A percentile compares a stretch with the other conserved stretches of the same genome.
Conservation (phyloP, 768 basidiomycete genomes). For the Kwoniella pini region DNA sequence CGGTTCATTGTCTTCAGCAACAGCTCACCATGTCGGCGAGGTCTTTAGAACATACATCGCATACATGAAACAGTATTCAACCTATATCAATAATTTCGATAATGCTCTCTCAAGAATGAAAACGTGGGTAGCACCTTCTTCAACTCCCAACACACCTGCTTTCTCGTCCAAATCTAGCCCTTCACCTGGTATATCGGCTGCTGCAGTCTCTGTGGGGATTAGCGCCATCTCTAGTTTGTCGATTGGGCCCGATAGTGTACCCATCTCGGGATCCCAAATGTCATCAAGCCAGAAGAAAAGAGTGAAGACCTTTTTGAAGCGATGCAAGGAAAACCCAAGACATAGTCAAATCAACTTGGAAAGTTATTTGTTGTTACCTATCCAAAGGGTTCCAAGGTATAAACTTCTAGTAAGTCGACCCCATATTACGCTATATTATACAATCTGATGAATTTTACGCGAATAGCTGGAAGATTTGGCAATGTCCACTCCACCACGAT, state of each 20-base stretch:
- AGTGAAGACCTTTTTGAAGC: conserved; percentile 77
- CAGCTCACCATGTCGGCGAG: conserved; percentile 77
- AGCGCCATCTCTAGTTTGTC: conserved; percentile 25
- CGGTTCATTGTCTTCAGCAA: conserved; percentile 70
- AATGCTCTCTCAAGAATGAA: conserved; percentile 84
- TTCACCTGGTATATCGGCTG: conserved; percentile 22
- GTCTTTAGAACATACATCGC: conserved; percentile 93
- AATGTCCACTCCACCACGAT: conserved; percentile 76
- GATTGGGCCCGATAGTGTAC: conserved; percentile 20
- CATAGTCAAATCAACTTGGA: conserved; percentile 94
- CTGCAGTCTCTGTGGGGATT: conserved; percentile 34
- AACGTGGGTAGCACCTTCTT: conserved; percentile 64
- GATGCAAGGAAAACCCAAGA: conserved; percentile 80
- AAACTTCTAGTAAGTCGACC: conserved; percentile 62
- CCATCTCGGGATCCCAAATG: conserved; percentile 33
- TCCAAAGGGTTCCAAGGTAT: conserved; percentile 97
- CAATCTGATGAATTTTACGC: not conserved
- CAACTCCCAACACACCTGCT: conserved; percentile 25
- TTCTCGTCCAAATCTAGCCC: conserved; percentile 18
- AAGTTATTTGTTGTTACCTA: conserved; percentile 88
- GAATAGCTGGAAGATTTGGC: conserved; percentile 72
- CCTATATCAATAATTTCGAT: conserved; percentile 98
- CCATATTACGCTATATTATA: too few relatives aligned
- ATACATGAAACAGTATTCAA: conserved; percentile 98
- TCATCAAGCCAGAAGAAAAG: conserved; percentile 75